These are phyloP conservation scores for Fusarium burgessii DNA, from an alignment of 2,329 filamentous ascomycete species.

Conservation along the genomic window DNA sequence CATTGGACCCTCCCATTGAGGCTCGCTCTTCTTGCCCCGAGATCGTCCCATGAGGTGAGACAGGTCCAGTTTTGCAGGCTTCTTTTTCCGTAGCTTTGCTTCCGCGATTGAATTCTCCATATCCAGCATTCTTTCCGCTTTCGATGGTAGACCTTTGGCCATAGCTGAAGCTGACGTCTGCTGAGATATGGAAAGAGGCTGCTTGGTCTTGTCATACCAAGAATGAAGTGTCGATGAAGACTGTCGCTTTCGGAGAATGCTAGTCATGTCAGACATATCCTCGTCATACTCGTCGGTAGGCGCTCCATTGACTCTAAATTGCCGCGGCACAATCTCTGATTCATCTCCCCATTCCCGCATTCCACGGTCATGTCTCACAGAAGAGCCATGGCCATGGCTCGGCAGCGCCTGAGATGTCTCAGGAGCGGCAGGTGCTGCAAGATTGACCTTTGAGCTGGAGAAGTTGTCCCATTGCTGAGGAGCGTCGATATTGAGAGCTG, in stretches of 20 bases:
- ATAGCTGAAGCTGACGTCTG: slow-evolving; percentile 70
- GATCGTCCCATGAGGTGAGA: slow-evolving; percentile 56
- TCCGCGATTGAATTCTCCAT: slow-evolving; percentile 52
- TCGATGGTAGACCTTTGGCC: slow-evolving; percentile 65
- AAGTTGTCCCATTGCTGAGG: slow-evolving; percentile 37
- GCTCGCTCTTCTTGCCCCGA: slow-evolving; percentile 48
- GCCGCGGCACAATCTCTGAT: slow-evolving; percentile 44
- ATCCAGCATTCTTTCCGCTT: slow-evolving; percentile 61
- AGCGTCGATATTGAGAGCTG: slow-evolving; percentile 44
- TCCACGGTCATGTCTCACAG: slow-evolving; percentile 23
- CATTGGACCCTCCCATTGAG: slow-evolving; percentile 50
- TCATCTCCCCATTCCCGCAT: slow-evolving; percentile 45
- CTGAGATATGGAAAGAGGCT: slow-evolving; percentile 68
- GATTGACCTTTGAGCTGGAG: slow-evolving; percentile 40
- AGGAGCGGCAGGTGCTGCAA: slow-evolving; percentile 22
- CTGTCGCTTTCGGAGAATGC: slow-evolving; percentile 58
- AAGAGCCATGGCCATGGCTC: slow-evolving; percentile 18
- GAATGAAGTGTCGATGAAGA: slow-evolving; percentile 68
- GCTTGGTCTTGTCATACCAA: slow-evolving; percentile 68
- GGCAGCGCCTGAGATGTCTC: slow-evolving; percentile 21
- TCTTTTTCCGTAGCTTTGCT: slow-evolving; percentile 52
- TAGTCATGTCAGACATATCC: slow-evolving; percentile 57
- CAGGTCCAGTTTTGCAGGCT: slow-evolving; percentile 63
- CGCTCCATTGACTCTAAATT: slow-evolving; percentile 33
- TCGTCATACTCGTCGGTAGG: slow-evolving; percentile 43